These are phyloP conservation scores for Blastobotrys persicus DNA, from an alignment of 1,139 yeast genomes.

Conservation along the genomic window DNA sequence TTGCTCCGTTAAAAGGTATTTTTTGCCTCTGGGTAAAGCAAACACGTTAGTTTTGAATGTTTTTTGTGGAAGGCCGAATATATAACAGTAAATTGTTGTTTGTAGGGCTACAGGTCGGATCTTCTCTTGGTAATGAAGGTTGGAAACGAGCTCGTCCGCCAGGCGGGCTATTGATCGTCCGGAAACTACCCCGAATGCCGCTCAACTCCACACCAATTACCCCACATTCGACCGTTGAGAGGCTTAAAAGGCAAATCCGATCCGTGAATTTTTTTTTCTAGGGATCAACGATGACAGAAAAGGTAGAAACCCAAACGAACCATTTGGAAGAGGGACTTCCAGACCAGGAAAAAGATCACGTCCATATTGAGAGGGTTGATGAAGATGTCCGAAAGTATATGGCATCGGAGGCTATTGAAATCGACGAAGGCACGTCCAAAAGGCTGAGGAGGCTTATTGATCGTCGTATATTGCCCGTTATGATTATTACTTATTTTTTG, in stretches of 20 bases:
- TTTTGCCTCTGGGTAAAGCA: no score
- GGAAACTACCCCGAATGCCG: neutral
- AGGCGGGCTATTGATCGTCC: conserved; percentile 1
- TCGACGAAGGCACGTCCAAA: conserved; percentile 34
- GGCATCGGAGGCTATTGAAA: conserved; percentile 12
- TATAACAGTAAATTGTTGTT: no score
- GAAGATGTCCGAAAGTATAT: conserved; percentile 15
- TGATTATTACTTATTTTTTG: conserved; percentile 41
- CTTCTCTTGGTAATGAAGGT: no score
- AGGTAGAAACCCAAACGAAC: neutral
- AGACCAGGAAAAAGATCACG: conserved; percentile 1
- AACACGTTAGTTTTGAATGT: no score
- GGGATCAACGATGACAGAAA: neutral
- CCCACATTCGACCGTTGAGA: conserved; percentile 1
- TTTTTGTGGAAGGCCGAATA: no score
- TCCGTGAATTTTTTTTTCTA: neutral
- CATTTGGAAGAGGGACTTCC: neutral
- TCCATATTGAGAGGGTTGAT: conserved; percentile 4
- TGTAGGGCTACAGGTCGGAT: no score
- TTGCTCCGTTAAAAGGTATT: no score
- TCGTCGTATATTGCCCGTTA: conserved; percentile 48
- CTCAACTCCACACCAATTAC: neutral
- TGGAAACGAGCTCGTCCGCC: neutral
- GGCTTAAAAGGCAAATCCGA: neutral
- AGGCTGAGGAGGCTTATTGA: conserved; percentile 53